Evolutionary conservation across 768 basidiomycete species (phyloP).

Genomic region (Fomitopsis pulvina): DNA sequence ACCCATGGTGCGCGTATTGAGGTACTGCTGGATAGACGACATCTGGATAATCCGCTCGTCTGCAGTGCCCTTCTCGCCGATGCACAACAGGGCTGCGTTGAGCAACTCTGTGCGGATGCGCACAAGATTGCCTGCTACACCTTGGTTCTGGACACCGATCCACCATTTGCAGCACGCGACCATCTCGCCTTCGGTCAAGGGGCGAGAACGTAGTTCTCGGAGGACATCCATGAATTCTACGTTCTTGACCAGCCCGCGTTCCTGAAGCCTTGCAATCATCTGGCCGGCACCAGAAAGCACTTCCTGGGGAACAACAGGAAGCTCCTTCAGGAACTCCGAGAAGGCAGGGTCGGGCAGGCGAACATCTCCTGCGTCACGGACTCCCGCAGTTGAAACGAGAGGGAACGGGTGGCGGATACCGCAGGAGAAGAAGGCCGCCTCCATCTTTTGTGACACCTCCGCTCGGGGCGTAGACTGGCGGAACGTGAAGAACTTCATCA

Average conservation of each 20-base stretch:
- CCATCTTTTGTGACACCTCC: conserved; percentile 65
- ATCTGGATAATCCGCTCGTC: conserved; percentile 61
- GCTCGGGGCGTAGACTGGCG: conserved; percentile 80
- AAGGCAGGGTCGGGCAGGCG: conserved; percentile 71
- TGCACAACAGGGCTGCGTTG: conserved; percentile 58
- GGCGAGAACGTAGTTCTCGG: conserved; percentile 61
- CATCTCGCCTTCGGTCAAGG: conserved; percentile 68
- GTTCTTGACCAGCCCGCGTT: conserved; percentile 57
- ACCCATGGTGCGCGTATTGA: conserved; percentile 53
- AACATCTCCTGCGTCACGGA: conserved; percentile 58
- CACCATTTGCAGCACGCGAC: conserved; percentile 88
- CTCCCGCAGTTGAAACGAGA: conserved; percentile 70
- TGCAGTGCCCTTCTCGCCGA: conserved; percentile 25
- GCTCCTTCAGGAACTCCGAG: conserved; percentile 64
- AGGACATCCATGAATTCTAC: conserved; percentile 83
- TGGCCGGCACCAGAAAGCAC: conserved; percentile 47
- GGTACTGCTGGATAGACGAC: conserved; percentile 60
- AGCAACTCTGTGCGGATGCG: conserved; percentile 57
- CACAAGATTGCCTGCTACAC: conserved; percentile 28
- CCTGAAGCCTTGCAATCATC: conserved; percentile 57
- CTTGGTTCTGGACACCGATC: conserved; percentile 40
- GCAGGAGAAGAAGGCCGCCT: conserved; percentile 75
- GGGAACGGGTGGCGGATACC: conserved; percentile 42
- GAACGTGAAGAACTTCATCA: conserved; percentile 87
- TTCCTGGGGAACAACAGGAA: conserved; percentile 67